These are phyloP conservation scores for Geosmithia putterillii DNA, from an alignment of 2,329 filamentous ascomycete genomes.

Conservation along the genomic window DNA sequence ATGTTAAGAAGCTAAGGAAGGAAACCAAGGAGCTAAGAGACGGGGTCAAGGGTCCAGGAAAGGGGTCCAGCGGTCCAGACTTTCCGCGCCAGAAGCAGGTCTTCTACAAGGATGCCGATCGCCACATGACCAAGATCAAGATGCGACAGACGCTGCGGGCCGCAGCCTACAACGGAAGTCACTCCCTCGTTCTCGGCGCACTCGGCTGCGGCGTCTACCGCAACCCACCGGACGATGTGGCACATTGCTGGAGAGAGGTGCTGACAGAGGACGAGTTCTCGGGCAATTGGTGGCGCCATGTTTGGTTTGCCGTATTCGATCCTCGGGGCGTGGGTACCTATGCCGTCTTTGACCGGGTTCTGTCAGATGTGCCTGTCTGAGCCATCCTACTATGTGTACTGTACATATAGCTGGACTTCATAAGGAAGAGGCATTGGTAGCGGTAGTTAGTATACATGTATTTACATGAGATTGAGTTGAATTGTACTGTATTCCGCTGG, in stretches of 20 bases:
- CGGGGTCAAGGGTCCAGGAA: too few species aligned
- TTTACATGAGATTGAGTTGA: too few species aligned
- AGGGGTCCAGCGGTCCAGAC: too few species aligned
- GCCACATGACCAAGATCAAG: slow-evolving; percentile 45
- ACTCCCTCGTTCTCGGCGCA: slow-evolving; percentile 51
- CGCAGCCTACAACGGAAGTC: slow-evolving; percentile 41
- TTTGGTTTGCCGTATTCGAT: slow-evolving; percentile 53
- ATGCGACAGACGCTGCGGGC: slow-evolving; percentile 49
- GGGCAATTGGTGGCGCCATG: slow-evolving; percentile 49
- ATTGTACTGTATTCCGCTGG: too few species aligned
- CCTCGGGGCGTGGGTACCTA: slow-evolving; percentile 32
- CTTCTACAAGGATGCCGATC: slow-evolving; percentile 25
- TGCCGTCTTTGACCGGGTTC: slow-evolving; percentile 24
- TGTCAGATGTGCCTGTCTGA: too few species aligned
- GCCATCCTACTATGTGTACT: too few species aligned
- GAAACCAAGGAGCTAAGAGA: too few species aligned
- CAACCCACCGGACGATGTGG: slow-evolving; percentile 51
- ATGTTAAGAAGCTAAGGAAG: too few species aligned
- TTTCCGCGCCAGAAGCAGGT: too few species aligned
- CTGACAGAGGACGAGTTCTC: slow-evolving; percentile 47
- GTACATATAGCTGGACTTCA: too few species aligned
- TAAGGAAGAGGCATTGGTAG: too few species aligned
- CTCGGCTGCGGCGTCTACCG: slow-evolving; percentile 56
- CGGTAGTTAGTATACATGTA: too few species aligned
- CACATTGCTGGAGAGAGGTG: slow-evolving; percentile 48